Base-by-base conservation (phyloP, 2,329 filamentous ascomycete species). In the Fusarium hainanense region DNA sequence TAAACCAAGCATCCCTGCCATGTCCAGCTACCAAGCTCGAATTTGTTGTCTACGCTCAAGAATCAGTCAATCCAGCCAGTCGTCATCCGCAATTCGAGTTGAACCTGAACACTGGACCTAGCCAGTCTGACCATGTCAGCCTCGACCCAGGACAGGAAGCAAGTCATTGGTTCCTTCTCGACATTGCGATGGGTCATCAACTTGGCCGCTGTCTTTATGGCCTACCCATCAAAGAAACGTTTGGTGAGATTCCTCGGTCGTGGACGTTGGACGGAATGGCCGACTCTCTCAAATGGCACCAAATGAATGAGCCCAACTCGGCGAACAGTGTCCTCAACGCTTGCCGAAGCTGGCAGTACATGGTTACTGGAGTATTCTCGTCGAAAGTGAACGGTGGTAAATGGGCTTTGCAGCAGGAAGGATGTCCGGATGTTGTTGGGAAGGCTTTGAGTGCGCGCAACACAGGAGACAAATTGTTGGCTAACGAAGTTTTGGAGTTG, bases 161-260 rank as follows among this genome's bases (percentile, higher is more conserved):
- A 10, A 65, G 64, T 0, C 57, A 66, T 18, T 67, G 64, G 64
- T 67, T 67, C 7, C 4, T 67, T 5, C 62, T 67, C 0, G 64
- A 67, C 4, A 67, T 66, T 6, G 46, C 61, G 0, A 65, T 61
- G 40, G 64, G 64, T 2, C 62, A 51, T 1, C 14, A 66, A 21
- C 34, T 59, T 1, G 64, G 62, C 13, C 41, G 51, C 7, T 46
- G 55, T 5, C 21, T 66, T 3, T 27, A 56, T 13, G 64, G 64
- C 0, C 23, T 48, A 8, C 1, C 28, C 0, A 27, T 25, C 3
- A n/a, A 27, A 12, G 28, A 60, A 2, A 43, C 42, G 0, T 67
- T 67, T 43, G 62, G 28, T 1, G 49, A 41, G 1, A 27, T 66
- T 8, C 50, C 56, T 1, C 16, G 32, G 2, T 20, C 25, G 2